These are phyloP conservation scores for Gossypium davidsonii DNA, from an alignment of 441 rosid genomes.

Conservation along the genomic window DNA sequence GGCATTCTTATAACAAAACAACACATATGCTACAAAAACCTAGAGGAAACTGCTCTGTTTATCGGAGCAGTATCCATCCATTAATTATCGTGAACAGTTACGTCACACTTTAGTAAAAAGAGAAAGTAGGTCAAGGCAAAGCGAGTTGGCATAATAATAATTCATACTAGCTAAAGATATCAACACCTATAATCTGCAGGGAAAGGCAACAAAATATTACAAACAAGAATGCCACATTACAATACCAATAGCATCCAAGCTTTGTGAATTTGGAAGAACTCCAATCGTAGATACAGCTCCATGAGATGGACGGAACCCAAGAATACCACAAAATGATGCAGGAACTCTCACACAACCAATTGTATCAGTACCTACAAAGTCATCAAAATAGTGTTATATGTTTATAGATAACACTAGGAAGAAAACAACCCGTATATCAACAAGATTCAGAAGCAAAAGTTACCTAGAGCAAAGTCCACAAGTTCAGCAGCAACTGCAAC, in stretches of 20 bases:
- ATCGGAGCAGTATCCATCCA: not conserved
- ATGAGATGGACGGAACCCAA: conserved; percentile 87
- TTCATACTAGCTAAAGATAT: not conserved
- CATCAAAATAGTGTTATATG: not conserved
- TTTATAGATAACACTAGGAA: conserved; percentile 5
- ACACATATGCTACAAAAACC: not conserved
- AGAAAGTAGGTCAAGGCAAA: not conserved
- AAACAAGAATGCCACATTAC: conserved; percentile 1
- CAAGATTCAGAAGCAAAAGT: conserved; percentile 1
- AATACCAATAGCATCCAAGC: conserved; percentile 81
- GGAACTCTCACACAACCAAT: conserved; percentile 72
- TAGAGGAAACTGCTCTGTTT: not conserved
- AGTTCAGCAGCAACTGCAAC: conserved; percentile 82
- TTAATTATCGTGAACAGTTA: not conserved
- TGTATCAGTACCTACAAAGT: conserved; percentile 75
- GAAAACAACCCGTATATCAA: not conserved
- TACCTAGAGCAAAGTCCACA: conserved; percentile 89
- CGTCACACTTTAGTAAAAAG: not conserved
- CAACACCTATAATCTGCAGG: not conserved
- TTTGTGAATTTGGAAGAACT: conserved; percentile 74
- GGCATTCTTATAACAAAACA: not conserved
- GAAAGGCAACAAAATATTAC: not conserved
- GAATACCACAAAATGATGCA: conserved; percentile 85
- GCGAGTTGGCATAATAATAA: not conserved
- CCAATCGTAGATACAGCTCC: conserved; percentile 69